These are phyloP conservation scores for Debaryomyces robertsiae DNA, from an alignment of 1,139 yeast species.

Conservation along the genomic window DNA sequence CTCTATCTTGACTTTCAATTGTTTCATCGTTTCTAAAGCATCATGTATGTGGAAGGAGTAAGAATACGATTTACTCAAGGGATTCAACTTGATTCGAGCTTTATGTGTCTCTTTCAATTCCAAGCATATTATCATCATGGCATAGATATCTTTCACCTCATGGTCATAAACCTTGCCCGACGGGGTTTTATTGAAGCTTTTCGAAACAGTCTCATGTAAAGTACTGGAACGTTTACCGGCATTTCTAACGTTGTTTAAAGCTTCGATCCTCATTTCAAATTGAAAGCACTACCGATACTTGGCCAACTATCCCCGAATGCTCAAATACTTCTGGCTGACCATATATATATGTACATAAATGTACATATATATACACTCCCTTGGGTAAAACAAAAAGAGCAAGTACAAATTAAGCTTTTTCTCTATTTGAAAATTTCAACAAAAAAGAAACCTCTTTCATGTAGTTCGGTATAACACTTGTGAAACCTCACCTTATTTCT, in stretches of 20 bases:
- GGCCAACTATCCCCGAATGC: too few relatives aligned
- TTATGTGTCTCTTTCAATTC: constrained; percentile 33
- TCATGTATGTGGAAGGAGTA: constrained; percentile 56
- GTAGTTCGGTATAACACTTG: background rate
- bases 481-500: constrained; percentile 4
- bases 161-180: constrained; percentile 54
- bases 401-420: too few relatives aligned
- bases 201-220: constrained; percentile 46
- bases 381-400: too few relatives aligned
- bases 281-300: background rate
- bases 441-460: background rate
- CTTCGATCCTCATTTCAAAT: background rate
- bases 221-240: constrained; percentile 16
- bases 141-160: constrained; percentile 60
- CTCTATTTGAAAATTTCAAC: background rate
- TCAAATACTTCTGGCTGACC: background rate
- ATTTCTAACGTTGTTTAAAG: background rate
- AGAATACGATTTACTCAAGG: constrained; percentile 34
- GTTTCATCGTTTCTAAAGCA: constrained; percentile 55
- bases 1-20: constrained; percentile 51
- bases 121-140: constrained; percentile 53
- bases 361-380: background rate
- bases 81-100: constrained; percentile 14
- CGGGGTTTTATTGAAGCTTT: constrained; percentile 50
- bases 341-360: background rate